phyloP scores from a whole-genome alignment of 1,139 yeast genomes.

The Arxiozyma heterogenica region DNA sequence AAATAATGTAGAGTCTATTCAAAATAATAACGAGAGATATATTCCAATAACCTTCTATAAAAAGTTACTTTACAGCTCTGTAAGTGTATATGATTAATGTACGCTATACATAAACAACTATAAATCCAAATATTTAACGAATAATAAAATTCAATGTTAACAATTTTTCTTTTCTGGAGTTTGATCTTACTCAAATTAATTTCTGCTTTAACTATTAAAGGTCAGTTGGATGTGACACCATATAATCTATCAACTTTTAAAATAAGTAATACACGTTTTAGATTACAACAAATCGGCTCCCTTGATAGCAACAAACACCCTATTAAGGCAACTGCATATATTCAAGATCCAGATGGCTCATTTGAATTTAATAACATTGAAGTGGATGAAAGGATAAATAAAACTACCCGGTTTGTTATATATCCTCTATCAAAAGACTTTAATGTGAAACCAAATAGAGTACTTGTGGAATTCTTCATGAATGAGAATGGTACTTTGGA shows the following conservation, averaged over 20 bases:
- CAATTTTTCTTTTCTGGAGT: neutral
- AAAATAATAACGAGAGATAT: too few species aligned
- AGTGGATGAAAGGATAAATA: conserved; percentile 18
- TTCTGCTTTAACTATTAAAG: conserved; percentile 8
- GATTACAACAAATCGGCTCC: conserved; percentile 24
- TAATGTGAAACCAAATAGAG: conserved; percentile 29
- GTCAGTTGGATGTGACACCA: conserved; percentile 16
- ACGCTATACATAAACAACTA: neutral
- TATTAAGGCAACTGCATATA: conserved; percentile 10
- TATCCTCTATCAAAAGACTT: conserved; percentile 25
- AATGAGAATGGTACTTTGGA: conserved; percentile 13
- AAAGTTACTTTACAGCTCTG: neutral
- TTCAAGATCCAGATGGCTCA: conserved; percentile 20
- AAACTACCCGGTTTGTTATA: conserved; percentile 24
- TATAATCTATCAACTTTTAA: conserved; percentile 16
- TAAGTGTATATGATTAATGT: neutral
- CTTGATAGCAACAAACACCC: conserved; percentile 10
- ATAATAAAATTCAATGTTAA: neutral
- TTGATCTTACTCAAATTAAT: neutral
- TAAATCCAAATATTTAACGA: too few species aligned
- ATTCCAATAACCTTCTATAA: neutral
- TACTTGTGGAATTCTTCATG: conserved; percentile 21
- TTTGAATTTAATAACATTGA: conserved; percentile 26
- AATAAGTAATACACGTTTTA: conserved; percentile 20
- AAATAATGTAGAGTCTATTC: neutral